Conservation (phyloP, 2,329 filamentous ascomycete genomes). For the Monosporascus ibericus region DNA sequence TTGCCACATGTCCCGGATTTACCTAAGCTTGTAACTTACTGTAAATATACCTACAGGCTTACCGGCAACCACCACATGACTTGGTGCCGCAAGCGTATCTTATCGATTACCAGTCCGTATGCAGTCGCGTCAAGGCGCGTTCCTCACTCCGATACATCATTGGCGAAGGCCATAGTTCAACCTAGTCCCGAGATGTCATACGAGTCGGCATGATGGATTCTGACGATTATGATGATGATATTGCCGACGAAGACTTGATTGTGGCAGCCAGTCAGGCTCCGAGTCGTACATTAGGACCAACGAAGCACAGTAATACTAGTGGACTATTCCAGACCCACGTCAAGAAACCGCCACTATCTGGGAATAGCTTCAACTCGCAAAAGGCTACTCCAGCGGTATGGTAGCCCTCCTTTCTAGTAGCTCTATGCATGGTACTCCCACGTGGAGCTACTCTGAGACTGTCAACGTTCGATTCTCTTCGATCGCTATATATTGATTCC, state of each 20-base stretch:
- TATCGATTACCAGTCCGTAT: neutral
- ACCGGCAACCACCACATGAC: neutral
- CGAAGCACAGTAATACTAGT: conserved; percentile 16
- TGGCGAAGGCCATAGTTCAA: neutral
- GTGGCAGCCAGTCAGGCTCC: conserved; percentile 48
- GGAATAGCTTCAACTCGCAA: conserved; percentile 5
- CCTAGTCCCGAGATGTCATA: conserved; percentile 19
- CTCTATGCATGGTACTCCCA: no score
- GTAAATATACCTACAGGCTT: neutral
- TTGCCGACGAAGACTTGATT: conserved; percentile 61
- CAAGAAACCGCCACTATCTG: conserved; percentile 4
- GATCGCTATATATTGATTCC: no score
- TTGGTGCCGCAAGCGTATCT: neutral
- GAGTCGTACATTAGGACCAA: conserved; percentile 13
- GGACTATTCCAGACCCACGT: conserved; percentile 12
- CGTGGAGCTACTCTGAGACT: no score
- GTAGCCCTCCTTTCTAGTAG: neutral
- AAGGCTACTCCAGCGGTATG: conserved; percentile 11
- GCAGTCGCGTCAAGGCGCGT: neutral
- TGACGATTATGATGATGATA: conserved; percentile 59
- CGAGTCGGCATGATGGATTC: conserved; percentile 37
- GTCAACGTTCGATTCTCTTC: no score
- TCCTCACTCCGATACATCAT: neutral
- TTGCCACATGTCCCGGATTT: no score
- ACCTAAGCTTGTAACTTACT: neutral